A percentile compares a stretch with the other conserved stretches of the same genome.
phyloP scores from a whole-genome alignment of 148 eudicot genomes.

The Vaccinium myrtillus region DNA sequence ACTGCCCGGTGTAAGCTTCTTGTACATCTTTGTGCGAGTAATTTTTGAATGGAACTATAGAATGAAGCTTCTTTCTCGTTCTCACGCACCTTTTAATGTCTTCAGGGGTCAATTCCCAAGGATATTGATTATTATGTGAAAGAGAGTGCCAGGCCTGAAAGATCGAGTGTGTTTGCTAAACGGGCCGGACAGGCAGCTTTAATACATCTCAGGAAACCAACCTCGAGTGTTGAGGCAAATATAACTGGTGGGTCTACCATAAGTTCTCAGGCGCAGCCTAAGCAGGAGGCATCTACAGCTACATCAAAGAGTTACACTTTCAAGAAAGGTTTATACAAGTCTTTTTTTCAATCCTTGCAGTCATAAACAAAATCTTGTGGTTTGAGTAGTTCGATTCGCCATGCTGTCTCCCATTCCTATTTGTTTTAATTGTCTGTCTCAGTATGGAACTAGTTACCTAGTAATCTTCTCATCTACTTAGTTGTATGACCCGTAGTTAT shows the following conservation, averaged over 20 bases:
- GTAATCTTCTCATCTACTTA: not conserved
- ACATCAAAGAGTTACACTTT: constrained; percentile 72
- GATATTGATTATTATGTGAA: constrained; percentile 51
- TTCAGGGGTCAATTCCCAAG: constrained; percentile 64
- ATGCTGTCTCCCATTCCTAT: not conserved
- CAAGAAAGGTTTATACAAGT: constrained; percentile 60
- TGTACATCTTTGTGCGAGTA: not conserved
- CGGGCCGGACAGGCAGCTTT: constrained; percentile 50
- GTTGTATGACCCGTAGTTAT: constrained; percentile 13
- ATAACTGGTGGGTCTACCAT: constrained; percentile 70
- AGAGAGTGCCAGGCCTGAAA: constrained; percentile 64
- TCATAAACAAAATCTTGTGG: not conserved
- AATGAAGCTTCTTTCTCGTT: not conserved
- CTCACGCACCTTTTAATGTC: not conserved
- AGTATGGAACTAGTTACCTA: not conserved
- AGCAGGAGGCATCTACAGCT: constrained; percentile 89
- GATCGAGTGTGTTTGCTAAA: constrained; percentile 55
- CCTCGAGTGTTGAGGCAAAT: constrained; percentile 86
- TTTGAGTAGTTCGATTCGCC: not conserved
- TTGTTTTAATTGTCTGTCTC: not conserved
- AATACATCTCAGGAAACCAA: constrained; percentile 62
- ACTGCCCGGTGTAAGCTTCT: constrained; percentile 72
- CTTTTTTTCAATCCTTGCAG: not conserved
- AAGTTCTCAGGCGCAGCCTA: constrained; percentile 65
- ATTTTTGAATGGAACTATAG: not conserved